Evolutionary conservation across 768 basidiomycete genomes (phyloP), one percentile per base, ranked within the genome.

Genomic region (Amanita muscaria): DNA sequence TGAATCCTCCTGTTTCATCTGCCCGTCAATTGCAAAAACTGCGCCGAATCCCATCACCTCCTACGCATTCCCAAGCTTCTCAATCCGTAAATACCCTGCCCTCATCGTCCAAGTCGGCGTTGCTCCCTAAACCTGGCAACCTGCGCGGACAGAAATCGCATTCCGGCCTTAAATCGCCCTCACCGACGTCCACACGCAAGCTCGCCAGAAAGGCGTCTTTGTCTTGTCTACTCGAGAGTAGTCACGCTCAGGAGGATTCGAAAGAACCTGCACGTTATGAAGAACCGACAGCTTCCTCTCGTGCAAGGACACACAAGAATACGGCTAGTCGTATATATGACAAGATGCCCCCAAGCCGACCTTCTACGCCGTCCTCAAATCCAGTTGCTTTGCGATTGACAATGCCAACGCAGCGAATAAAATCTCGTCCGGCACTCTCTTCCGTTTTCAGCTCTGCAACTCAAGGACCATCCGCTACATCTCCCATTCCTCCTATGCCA

Each of bases 131-230:
- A 62, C 77, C 82, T 47, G 79, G 76, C 42, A 83, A 81, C 59
- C 74, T 89, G 49, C 80, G 87, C 18, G 81, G 80, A 15, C 87
- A 89, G 66, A 89, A 89, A 56, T 88, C 87, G 2, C 84, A 87
- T 57, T 79, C 83, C 5, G 85, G 81, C 29, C 73, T 89, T 43
- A 88, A 89, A 57, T 79, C 81, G 2, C 79, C 81, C 21, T 78
- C 77, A 4, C 83, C 85, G 23, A 77, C 84, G n/a, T 72, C 73
- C 21, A 66, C 74, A 39, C 76, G 80, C 24, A 76, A 72, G 52
- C 70, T 88, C 44, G 67, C 76, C 16, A 77, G 87, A 53, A 88
- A 89, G 62, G 85, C 85, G 8, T 89, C 87, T 1, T 56, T 89
- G 44, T 86, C 86, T 18, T 83, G 80, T 31, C 66, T 89, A 14